These are phyloP conservation scores for Quillaja saponaria DNA, from an alignment of 306 rosid species.

Conservation along the genomic window DNA sequence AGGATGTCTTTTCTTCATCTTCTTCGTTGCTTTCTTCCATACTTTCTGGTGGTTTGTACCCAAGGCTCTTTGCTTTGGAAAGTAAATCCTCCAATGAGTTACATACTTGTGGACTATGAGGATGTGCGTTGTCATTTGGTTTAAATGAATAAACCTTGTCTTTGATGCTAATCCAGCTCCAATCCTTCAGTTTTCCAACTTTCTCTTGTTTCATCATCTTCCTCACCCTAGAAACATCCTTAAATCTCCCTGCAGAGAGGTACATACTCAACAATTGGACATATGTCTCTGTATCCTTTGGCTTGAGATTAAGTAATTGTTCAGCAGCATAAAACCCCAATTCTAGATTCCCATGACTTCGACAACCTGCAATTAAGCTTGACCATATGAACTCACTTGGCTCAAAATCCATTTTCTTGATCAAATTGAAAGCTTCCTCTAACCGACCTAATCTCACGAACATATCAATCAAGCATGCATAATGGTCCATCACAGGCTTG, in stretches of 20 bases:
- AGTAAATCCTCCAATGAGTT: conserved; percentile 54
- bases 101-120: conserved; percentile 37
- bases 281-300: conserved; percentile 63
- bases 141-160: conserved; percentile 67
- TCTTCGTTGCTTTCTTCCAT: conserved; percentile 54
- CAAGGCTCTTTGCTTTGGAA: conserved; percentile 54
- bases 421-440: conserved; percentile 67
- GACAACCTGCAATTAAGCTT: conserved; percentile 67
- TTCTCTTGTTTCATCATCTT: conserved; percentile 72
- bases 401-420: conserved; percentile 62
- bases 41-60: conserved; percentile 56
- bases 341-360: conserved; percentile 63
- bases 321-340: conserved; percentile 72
- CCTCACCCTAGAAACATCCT: conserved; percentile 69
- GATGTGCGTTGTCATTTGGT: conserved; percentile 56
- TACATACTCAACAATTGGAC: conserved; percentile 58
- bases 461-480: conserved; percentile 74
- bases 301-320: conserved; percentile 69
- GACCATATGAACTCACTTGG: conserved; percentile 80
- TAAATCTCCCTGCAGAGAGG: conserved; percentile 53
- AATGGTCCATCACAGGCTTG: conserved; percentile 89
- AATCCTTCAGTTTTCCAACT: conserved; percentile 60
- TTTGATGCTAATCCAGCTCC: conserved; percentile 89
- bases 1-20: conserved; percentile 41
- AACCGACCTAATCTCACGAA: conserved; percentile 62